Percentiles rank a stretch among this genome's conserved stretches.
phyloP scores from a whole-genome alignment of 2,329 filamentous ascomycete genomes.

The Thielaviopsis punctulata region DNA sequence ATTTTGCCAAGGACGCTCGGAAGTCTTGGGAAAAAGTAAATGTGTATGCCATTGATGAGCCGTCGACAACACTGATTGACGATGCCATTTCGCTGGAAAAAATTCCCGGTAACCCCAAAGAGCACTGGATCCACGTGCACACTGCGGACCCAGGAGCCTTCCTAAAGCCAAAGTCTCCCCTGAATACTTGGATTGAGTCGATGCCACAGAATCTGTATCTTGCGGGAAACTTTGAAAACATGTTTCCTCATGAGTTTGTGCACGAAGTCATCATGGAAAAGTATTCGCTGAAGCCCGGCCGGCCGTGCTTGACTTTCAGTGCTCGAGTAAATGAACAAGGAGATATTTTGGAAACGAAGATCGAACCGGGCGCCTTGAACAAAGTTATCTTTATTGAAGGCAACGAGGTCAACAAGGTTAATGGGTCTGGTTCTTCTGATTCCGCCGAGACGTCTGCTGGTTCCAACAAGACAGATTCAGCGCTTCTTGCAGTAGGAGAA shows the following conservation, averaged over 20 bases:
- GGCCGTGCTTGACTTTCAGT: conserved; percentile 44
- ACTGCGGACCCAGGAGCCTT: conserved; percentile 62
- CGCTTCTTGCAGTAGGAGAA: too few relatives aligned
- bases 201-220: conserved; percentile 43
- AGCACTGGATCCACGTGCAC: conserved; percentile 60
- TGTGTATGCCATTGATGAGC: conserved; percentile 58
- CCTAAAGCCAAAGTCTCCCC: conserved; percentile 38
- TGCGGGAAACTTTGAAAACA: conserved; percentile 37
- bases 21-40: conserved; percentile 40
- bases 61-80: conserved; percentile 53
- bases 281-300: conserved; percentile 36
- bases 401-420: conserved; percentile 28
- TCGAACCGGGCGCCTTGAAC: conserved; percentile 35
- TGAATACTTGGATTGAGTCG: conserved; percentile 44
- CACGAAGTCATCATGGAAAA: conserved; percentile 26
- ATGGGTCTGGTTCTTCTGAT: conserved; percentile 22
- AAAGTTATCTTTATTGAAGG: conserved; percentile 42
- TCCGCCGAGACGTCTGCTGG: too few relatives aligned
- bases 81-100: conserved; percentile 59
- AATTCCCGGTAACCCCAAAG: conserved; percentile 33
- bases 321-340: conserved; percentile 36
- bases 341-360: conserved; percentile 33
- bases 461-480: too few relatives aligned
- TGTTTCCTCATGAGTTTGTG: conserved; percentile 30
- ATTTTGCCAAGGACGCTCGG: conserved; percentile 33